Conservation (phyloP, 805 yeast genomes). For the Martiniozyma abietophila region DNA sequence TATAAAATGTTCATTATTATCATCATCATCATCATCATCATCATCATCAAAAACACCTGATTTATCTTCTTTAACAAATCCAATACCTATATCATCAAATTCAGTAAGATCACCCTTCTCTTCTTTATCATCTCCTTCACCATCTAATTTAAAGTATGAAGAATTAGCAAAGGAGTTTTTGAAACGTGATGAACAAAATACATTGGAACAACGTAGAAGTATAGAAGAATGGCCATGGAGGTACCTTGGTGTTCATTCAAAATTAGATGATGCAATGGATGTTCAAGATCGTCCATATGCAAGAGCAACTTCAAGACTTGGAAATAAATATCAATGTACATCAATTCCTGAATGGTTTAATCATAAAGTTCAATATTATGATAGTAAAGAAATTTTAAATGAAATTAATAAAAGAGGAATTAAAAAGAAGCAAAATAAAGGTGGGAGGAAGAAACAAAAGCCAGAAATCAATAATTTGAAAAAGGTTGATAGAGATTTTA, state of each 20-base stretch:
- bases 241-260: conserved; percentile 67
- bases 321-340: conserved; percentile 63
- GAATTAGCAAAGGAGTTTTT: conserved; percentile 46
- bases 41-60: too few relatives aligned
- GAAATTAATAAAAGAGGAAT: conserved; percentile 14
- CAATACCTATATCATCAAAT: conserved; percentile 9
- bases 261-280: conserved; percentile 69
- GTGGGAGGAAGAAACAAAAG: conserved; percentile 15
- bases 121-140: too few relatives aligned
- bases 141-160: conserved; percentile 51
- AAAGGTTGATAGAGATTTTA: conserved; percentile 9
- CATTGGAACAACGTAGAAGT: conserved; percentile 39
- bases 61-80: neutral
- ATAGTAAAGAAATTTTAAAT: conserved; percentile 16
- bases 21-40: too few relatives aligned
- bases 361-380: conserved; percentile 61
- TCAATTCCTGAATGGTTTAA: conserved; percentile 57
- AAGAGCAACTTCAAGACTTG: conserved; percentile 67
- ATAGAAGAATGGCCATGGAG: conserved; percentile 76
- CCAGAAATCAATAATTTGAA: conserved; percentile 16
- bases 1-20: too few relatives aligned
- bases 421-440: conserved; percentile 16
- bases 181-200: conserved; percentile 31
- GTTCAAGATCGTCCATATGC: conserved; percentile 73
- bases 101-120: too few relatives aligned